Conservation (phyloP, 164 flowering plant genomes). For the Nymphaea thermarum region DNA sequence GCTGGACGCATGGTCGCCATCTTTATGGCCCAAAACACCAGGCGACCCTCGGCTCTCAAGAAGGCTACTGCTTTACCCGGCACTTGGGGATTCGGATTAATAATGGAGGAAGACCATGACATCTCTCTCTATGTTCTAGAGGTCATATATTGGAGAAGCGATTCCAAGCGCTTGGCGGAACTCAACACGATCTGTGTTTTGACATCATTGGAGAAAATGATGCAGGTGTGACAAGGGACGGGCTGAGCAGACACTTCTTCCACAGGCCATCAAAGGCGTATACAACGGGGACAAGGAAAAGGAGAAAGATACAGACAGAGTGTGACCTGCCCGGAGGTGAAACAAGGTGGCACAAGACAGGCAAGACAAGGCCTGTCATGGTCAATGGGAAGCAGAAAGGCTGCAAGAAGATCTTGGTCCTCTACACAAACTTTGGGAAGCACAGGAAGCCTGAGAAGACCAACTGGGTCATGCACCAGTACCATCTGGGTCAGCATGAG, state of each 20-base stretch:
- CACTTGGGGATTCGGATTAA: no score
- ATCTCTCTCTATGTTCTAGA: no score
- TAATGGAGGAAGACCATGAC: no score
- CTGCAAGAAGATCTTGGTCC: conserved; percentile 93
- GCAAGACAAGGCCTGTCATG: conserved; percentile 94
- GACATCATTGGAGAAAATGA: background rate
- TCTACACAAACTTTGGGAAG: conserved; percentile 92
- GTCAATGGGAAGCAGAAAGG: conserved; percentile 92
- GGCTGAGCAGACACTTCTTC: conserved; percentile 92
- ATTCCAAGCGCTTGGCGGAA: no score
- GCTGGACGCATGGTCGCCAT: no score
- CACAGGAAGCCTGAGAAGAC: conserved; percentile 95
- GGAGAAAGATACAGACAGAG: conserved; percentile 94
- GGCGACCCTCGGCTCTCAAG: no score
- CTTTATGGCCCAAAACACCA: no score
- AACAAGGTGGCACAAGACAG: conserved; percentile 99
- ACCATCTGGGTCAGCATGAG: conserved; percentile 84
- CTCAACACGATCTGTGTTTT: no score
- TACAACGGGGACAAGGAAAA: conserved; percentile 94
- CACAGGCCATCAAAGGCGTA: conserved; percentile 99
- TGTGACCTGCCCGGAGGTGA: conserved; percentile 90
- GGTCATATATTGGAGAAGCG: no score
- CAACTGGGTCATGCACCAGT: conserved; percentile 99
- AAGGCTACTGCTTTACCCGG: no score
- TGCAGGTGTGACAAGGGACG: conserved; percentile 91